Evolutionary conservation across 768 basidiomycete species (phyloP).

Genomic region (Kwoniella pini): DNA sequence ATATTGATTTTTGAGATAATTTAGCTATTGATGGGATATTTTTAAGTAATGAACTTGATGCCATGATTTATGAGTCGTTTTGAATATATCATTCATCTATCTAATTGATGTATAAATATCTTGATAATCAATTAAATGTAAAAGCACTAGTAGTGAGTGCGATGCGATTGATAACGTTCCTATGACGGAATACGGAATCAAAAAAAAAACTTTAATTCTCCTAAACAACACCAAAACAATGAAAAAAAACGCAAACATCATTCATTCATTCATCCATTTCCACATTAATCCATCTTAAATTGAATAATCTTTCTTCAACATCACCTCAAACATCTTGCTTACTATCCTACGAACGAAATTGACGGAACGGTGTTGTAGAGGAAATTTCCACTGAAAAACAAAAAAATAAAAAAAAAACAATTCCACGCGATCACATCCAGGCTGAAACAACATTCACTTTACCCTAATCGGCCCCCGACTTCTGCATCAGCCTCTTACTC

Average conservation of each 20-base stretch:
- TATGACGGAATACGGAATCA: background rate
- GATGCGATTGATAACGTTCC: background rate
- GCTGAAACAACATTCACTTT: conserved; percentile 13
- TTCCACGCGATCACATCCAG: background rate
- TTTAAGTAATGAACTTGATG: background rate
- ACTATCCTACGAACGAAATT: too few relatives aligned
- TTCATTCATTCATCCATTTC: background rate
- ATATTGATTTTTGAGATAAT: conserved; percentile 66
- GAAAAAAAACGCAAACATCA: background rate
- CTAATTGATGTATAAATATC: too few relatives aligned
- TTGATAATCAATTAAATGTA: too few relatives aligned
- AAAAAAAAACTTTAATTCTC: background rate
- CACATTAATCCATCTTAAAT: background rate
- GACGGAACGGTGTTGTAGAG: too few relatives aligned
- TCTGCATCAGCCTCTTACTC: conserved; percentile 2
- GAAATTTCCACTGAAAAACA: too few relatives aligned
- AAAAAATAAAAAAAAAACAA: background rate
- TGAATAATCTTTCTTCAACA: too few relatives aligned
- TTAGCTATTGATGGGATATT: conserved; percentile 57
- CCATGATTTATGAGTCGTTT: background rate
- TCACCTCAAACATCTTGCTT: too few relatives aligned
- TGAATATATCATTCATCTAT: too few relatives aligned
- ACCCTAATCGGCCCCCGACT: conserved; percentile 1
- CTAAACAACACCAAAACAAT: background rate
- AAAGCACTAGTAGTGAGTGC: too few relatives aligned